Evolutionary conservation across 768 basidiomycete genomes (phyloP), one percentile per base, ranked within the genome.

Genomic region (Tremella fuciformis): DNA sequence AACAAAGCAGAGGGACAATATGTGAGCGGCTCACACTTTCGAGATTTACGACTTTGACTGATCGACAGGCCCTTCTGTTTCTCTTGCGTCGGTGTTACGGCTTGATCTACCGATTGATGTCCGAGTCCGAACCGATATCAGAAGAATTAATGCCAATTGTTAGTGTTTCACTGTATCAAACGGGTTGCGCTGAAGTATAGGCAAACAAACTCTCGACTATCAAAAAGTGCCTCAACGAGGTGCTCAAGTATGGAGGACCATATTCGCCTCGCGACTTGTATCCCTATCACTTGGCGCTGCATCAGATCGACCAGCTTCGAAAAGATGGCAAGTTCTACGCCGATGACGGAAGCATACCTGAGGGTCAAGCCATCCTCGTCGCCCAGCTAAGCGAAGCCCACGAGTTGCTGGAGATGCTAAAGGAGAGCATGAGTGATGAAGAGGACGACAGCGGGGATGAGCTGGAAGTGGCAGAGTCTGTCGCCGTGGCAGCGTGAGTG

Each of bases 91-190:
- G 94, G 73, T 99, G 96, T 80, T 93, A 98, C 76, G 94, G 94
- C 61, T 83, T 97, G 52, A 93, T 96, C 66, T 98, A 97, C 77
- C 84, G 88, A 25, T 78, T 99, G 50, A 83, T 99, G 62, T 92
- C 91, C 22, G 91, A 91, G 18, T 91, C 89, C 62, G 94, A 97
- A 78, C 96, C 96, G 0, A 92, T 99, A 1, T 94, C 91, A 0
- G 96, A 99, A 77, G 96, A 98, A 76, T 80, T 99, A 15, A 98
- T 97, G 89, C 93, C 93, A 4, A 84, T 96, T 39, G 93, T 93
- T 76, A 55, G 1, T 11, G 2, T 47, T 34, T 22, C 21, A 16
- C 24, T n/a, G n/a, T n/a, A 24, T 50, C 53, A 15, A 18, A 3
- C 16, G 22, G 22, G n/a, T 26, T 38, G 49, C 4, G n/a, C 44